Evolutionary conservation across 1,139 yeast species (phyloP), one percentile per base, ranked within the genome.

Genomic region (Meyerozyma guilliermondii): DNA sequence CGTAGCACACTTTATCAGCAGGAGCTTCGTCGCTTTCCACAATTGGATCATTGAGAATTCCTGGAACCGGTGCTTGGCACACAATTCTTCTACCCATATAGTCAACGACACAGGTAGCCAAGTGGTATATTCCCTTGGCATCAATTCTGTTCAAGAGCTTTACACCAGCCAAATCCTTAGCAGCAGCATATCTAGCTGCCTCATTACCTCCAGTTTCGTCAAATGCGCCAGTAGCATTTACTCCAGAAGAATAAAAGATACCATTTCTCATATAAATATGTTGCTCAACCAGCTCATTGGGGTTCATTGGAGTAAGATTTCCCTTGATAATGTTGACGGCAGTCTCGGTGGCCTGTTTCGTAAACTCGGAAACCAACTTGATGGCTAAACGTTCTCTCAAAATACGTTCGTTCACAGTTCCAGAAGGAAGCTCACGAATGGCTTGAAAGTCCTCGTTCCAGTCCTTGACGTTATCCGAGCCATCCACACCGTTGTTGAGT

Each of bases 51-150:
- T 78, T 74, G 65, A 91, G 85, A 47, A 91, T 80, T 47, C 98
- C 98, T n/a, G 98, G 98, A 40, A 92, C 95, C 20, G 97, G 96
- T 13, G 96, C 87, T 68, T 92, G 98, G 60, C 95, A 89, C 36
- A 91, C 76, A 35, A 91, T 71, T 62, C 98, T 78, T 55, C 80
- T 83, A 48, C 98, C 98, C 62, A 86, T 80, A 65, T 79, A 91
- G 62, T 92, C 98, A 44, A 92, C 88, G 46, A 91, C 76, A 38
- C 91, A 76, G 7, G 97, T 87, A 51, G 87, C 80, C 48, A 91
- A 71, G 43, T 84, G 82, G 54, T 80, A 78, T 41, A 89, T 69
- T 36, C 84, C 88, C 14, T 67, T 68, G 30, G 81, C 59, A 54
- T 87, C 91, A 40, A 84, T 65, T 52, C 80, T 71, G 66, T 86